Percentiles rank a stretch among this genome's conserved stretches.
Conservation (phyloP, 306 rosid species). For the Calophaca sinica region DNA sequence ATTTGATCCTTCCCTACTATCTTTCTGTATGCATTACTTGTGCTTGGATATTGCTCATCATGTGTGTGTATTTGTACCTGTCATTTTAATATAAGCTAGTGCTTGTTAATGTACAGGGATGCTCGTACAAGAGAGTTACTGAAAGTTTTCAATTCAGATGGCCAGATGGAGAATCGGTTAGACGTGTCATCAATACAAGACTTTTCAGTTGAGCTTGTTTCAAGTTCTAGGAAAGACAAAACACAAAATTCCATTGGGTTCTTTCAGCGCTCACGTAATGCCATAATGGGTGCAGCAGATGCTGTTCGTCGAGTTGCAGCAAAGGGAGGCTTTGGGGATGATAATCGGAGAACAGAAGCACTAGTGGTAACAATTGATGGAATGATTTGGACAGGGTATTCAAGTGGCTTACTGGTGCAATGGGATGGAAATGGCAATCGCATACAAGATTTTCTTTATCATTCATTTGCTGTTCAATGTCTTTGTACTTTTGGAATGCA, state of each 20-base stretch:
- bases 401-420: constrained; percentile 87
- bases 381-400: constrained; percentile 90
- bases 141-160: constrained; percentile 87
- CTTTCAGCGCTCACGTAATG: constrained; percentile 96
- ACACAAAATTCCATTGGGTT: constrained; percentile 83
- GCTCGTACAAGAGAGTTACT: constrained; percentile 88
- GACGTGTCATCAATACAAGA: constrained; percentile 76
- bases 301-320: constrained; percentile 96
- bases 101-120: constrained; percentile 74
- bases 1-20: not conserved
- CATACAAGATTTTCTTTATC: constrained; percentile 75
- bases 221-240: constrained; percentile 75
- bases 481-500: constrained; percentile 80
- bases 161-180: constrained; percentile 82
- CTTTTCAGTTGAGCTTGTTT: constrained; percentile 63
- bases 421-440: constrained; percentile 96
- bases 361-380: constrained; percentile 74
- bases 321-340: constrained; percentile 91
- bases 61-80: not conserved
- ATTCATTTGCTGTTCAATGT: constrained; percentile 80
- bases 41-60: constrained; percentile 26
- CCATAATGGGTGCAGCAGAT: constrained; percentile 95
- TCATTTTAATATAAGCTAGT: constrained; percentile 47
- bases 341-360: constrained; percentile 87
- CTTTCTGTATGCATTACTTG: not conserved